Conservation (phyloP, 352 stramenopile genomes). For the Globisporangium nagaii region DNA sequence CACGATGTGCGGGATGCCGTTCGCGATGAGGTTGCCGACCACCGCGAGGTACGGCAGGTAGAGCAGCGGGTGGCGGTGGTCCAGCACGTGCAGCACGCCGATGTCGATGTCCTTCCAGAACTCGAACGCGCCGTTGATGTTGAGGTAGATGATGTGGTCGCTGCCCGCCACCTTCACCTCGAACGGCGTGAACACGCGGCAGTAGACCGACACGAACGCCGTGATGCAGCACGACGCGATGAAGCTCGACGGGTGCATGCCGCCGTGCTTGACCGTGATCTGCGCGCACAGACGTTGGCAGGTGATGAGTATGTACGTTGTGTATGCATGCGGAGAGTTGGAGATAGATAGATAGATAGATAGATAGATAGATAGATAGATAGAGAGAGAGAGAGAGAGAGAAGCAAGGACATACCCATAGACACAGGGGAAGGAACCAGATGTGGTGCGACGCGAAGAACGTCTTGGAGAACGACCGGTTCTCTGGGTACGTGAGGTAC, state of each 20-base stretch:
- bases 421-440: slow-evolving; percentile 78
- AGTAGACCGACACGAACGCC: slow-evolving; percentile 54
- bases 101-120: slow-evolving; percentile 84
- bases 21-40: slow-evolving; percentile 60
- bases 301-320: no score
- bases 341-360: background rate
- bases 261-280: slow-evolving; percentile 58
- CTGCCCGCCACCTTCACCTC: slow-evolving; percentile 50
- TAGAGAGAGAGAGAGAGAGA: background rate
- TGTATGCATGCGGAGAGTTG: no score
- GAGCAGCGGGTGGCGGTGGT: slow-evolving; percentile 55
- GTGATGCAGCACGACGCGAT: slow-evolving; percentile 47
- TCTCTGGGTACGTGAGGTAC: slow-evolving; percentile 85
- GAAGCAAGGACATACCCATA: slow-evolving; percentile 42
- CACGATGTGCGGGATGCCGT: slow-evolving; percentile 65
- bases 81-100: slow-evolving; percentile 60
- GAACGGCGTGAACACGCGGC: slow-evolving; percentile 57
- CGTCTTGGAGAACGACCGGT: slow-evolving; percentile 73
- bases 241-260: slow-evolving; percentile 76
- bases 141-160: slow-evolving; percentile 73
- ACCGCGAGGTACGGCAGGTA: slow-evolving; percentile 72
- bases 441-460: slow-evolving; percentile 82
- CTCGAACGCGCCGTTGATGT: slow-evolving; percentile 77
- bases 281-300: no score
- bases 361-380: background rate